Percentiles rank a stretch among this genome's conserved stretches.
Evolutionary conservation across 2,329 filamentous ascomycete species (phyloP).

Genomic region (Pseudogymnoascus pannorum): DNA sequence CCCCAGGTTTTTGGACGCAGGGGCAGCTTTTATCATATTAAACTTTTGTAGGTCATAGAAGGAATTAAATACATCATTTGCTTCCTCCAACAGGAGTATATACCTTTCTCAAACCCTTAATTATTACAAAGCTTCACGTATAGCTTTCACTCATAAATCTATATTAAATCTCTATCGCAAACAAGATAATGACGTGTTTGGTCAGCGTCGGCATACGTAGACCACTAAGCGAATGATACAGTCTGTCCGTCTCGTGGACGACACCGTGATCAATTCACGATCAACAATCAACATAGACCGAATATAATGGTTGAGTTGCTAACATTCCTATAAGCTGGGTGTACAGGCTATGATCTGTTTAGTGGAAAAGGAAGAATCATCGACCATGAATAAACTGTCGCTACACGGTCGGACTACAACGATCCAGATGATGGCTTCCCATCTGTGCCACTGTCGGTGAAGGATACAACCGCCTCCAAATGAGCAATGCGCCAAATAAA

Average conservation of each 20-base stretch:
- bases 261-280: slow-evolving; percentile 2
- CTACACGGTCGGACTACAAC: background rate
- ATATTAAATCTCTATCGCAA: background rate
- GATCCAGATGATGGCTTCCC: background rate
- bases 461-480: background rate
- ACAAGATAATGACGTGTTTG: background rate
- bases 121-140: background rate
- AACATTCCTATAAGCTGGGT: background rate
- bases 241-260: background rate
- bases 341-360: background rate
- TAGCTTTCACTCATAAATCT: background rate
- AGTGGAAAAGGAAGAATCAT: background rate
- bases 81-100: background rate
- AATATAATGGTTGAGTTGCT: background rate
- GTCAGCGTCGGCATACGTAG: slow-evolving; percentile 2
- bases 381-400: background rate
- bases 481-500: background rate
- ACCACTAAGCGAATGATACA: background rate
- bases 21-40: background rate
- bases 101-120: background rate
- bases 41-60: background rate
- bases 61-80: background rate
- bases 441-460: background rate
- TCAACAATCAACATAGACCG: slow-evolving; percentile 3
- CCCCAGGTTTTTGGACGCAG: no score